A percentile compares a stretch with the other conserved stretches of the same genome.
These are phyloP conservation scores for Mycena chlorophos DNA, from an alignment of 768 basidiomycete species.

Conservation along the genomic window DNA sequence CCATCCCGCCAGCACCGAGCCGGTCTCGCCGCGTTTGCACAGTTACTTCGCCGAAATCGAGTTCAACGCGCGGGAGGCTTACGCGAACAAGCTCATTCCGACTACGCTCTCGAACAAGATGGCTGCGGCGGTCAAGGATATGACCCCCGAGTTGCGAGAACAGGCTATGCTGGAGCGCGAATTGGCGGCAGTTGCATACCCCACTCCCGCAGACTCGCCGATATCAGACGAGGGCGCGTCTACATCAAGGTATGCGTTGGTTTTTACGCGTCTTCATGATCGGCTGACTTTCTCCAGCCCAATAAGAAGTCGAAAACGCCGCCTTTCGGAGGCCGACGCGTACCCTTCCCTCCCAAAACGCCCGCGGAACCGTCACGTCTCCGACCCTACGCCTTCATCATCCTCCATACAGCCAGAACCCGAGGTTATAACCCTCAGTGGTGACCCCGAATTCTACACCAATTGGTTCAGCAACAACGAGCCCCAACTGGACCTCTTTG, in stretches of 20 bases:
- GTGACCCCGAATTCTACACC: conserved; percentile 28
- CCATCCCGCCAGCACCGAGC: conserved; percentile 9
- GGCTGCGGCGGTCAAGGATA: conserved; percentile 31
- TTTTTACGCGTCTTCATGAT: conserved; percentile 4
- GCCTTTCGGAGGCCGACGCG: conserved; percentile 34
- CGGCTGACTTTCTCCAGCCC: conserved; percentile 5
- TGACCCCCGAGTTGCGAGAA: conserved; percentile 24
- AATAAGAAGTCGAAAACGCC: conserved; percentile 34
- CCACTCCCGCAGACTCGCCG: conserved; percentile 10
- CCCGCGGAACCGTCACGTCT: conserved; percentile 27
- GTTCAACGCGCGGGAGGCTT: conserved; percentile 28
- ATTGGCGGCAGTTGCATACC: conserved; percentile 2
- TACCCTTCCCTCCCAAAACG: conserved; percentile 27
- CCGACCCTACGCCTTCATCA: conserved; percentile 30
- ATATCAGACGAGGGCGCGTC: conserved; percentile 17
- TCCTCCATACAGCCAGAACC: background rate
- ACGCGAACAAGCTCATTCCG: conserved; percentile 26
- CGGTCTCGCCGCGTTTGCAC: conserved; percentile 23
- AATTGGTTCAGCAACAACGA: conserved; percentile 37
- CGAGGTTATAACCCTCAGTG: conserved; percentile 4
- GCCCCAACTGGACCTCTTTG: conserved; percentile 25
- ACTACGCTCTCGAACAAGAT: conserved; percentile 32
- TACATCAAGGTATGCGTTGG: conserved; percentile 13
- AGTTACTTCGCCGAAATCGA: conserved; percentile 31
- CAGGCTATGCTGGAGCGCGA: conserved; percentile 16